These are phyloP conservation scores for Fusarium caatingaense DNA, from an alignment of 2,329 filamentous ascomycete species.

Conservation along the genomic window DNA sequence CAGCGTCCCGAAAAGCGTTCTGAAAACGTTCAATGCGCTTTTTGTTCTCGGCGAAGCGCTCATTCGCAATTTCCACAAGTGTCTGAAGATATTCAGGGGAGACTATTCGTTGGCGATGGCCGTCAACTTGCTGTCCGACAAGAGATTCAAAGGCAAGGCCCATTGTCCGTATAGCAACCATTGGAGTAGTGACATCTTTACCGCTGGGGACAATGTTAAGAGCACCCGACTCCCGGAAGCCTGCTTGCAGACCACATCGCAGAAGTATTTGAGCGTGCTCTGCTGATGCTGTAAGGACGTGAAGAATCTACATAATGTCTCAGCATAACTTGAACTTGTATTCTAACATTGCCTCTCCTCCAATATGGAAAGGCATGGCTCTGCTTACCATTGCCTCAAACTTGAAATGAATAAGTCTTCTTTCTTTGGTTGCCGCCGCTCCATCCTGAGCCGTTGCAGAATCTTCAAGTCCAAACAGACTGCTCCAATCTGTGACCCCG, in stretches of 20 bases:
- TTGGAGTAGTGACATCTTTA: slow-evolving; percentile 64
- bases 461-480: slow-evolving; percentile 44
- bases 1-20: slow-evolving; percentile 57
- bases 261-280: slow-evolving; percentile 80
- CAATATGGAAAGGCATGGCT: not conserved
- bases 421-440: slow-evolving; percentile 44
- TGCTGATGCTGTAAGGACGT: slow-evolving; percentile 82
- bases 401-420: slow-evolving; percentile 81
- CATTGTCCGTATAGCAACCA: slow-evolving; percentile 87
- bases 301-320: slow-evolving; percentile 75
- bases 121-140: slow-evolving; percentile 67
- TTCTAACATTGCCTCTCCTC: slow-evolving; percentile 40
- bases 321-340: slow-evolving; percentile 35
- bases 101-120: slow-evolving; percentile 63
- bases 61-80: slow-evolving; percentile 77
- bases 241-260: slow-evolving; percentile 79
- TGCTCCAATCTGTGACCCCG: slow-evolving; percentile 48
- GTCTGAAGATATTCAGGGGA: slow-evolving; percentile 73
- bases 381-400: slow-evolving; percentile 90
- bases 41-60: slow-evolving; percentile 76
- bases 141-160: slow-evolving; percentile 86
- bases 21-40: slow-evolving; percentile 75
- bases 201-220: slow-evolving; percentile 67
- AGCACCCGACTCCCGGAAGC: slow-evolving; percentile 91
- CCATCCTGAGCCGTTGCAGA: slow-evolving; percentile 43